Evolutionary conservation across 352 stramenopile genomes (phyloP).

Genomic region (Pseudoperonospora humuli): DNA sequence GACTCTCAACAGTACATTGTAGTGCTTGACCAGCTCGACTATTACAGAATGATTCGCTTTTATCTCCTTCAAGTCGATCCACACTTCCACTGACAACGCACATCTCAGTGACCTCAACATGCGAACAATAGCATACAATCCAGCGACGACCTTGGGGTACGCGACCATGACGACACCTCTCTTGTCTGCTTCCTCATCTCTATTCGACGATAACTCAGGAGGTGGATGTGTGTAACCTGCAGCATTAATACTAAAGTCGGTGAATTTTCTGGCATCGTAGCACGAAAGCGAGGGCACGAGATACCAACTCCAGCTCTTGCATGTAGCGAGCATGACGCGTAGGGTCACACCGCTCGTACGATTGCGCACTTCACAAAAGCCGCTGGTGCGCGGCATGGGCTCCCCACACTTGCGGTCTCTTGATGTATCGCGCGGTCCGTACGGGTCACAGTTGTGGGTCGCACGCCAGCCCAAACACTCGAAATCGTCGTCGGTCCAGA

Average conservation of each 20-base stretch:
- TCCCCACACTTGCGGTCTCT: slow-evolving; percentile 41
- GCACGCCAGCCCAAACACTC: slow-evolving; percentile 69
- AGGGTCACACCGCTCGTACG: slow-evolving; percentile 40
- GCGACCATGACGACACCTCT: slow-evolving; percentile 64
- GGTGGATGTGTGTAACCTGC: slow-evolving; percentile 32
- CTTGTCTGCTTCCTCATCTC: slow-evolving; percentile 6
- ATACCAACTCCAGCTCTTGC: slow-evolving; percentile 58
- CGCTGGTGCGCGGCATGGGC: slow-evolving; percentile 36
- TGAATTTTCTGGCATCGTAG: slow-evolving; percentile 48
- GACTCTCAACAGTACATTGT: slow-evolving; percentile 47
- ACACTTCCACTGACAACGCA: slow-evolving; percentile 50
- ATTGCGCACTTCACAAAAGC: slow-evolving; percentile 71
- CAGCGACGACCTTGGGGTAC: slow-evolving; percentile 58
- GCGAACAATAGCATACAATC: slow-evolving; percentile 63
- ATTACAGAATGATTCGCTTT: slow-evolving; percentile 45
- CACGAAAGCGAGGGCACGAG: slow-evolving; percentile 49
- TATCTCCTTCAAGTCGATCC: slow-evolving; percentile 55
- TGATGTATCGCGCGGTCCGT: slow-evolving; percentile 33
- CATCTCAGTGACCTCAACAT: slow-evolving; percentile 40
- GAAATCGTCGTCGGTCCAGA: slow-evolving; percentile 57
- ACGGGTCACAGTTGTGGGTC: slow-evolving; percentile 56
- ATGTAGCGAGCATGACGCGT: slow-evolving; percentile 66
- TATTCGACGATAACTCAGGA: slow-evolving; percentile 10
- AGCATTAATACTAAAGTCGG: slow-evolving; percentile 57
- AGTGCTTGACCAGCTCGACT: slow-evolving; percentile 38